Base-by-base conservation (phyloP, 1,284 basidiomycete genomes). In the Moesziomyces aphidis region DNA sequence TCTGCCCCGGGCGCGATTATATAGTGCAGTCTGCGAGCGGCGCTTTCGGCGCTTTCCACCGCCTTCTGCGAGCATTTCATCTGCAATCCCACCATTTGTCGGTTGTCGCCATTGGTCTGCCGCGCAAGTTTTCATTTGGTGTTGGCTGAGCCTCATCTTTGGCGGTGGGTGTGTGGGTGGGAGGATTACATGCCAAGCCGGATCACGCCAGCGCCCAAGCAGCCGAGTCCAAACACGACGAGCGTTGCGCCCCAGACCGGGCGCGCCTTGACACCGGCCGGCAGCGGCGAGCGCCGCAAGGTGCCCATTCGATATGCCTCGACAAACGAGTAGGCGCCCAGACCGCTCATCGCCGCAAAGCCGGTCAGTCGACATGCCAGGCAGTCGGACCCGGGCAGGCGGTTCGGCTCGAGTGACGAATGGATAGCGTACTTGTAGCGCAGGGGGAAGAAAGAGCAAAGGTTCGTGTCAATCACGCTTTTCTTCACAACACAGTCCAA, bases 281-380 rank as follows among this genome's bases (percentile, higher is more conserved):
- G 62, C 39, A 69, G 42, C 1, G 72, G 63, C 11, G 63, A 59
- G 11, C 73, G 67, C 9, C 56, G 59, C 23, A 80, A 80, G 8
- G 55, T 59, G 22, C 81, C 76, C 36, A 81, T 51, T 26, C 73
- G 71, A 42, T 73, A 69, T 4, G 82, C 82, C 53, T 83, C 82
- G 47, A 61, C 55, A n/a, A 82, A 65, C 21, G 78, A 73, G 24
- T 75, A 81, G 26, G 59, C 68, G 19, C 80, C 79, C 3, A 81
- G 65, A 22, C 67, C 74, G 1, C 73, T 50, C 50, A 82, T 69
- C 19, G 82, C 76, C 9, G 73, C 71, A 45, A 79, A 76, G n/a
- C 82, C 82, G 2, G 81, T 83, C 13, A 82, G 45, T 7, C 76
- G 69, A 54, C 81, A 83, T 15, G 80, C 54, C 24, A 77, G 36